Conservation (phyloP, 2,329 filamentous ascomycete species). For the Colletotrichum cordylinicola region DNA sequence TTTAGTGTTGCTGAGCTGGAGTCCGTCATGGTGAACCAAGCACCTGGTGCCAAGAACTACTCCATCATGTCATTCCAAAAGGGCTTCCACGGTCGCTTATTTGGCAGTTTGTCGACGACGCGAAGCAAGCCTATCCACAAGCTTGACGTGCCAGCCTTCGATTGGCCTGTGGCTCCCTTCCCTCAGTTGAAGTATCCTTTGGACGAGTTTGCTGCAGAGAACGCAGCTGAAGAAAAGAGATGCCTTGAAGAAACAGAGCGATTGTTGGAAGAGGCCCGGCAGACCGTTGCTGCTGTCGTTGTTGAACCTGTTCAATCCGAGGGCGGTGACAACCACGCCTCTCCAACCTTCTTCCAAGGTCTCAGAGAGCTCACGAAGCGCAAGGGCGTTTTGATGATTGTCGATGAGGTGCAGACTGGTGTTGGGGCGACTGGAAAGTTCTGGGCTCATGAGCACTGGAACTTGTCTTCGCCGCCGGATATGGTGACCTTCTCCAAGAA, state of each 20-base stretch:
- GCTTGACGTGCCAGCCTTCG: conserved; percentile 91
- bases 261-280: conserved; percentile 79
- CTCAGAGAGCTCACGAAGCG: conserved; percentile 80
- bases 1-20: conserved; percentile 80
- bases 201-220: conserved; percentile 78
- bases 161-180: conserved; percentile 95
- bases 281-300: conserved; percentile 80
- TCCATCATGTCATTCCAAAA: conserved; percentile 90
- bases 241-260: conserved; percentile 85
- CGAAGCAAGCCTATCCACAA: conserved; percentile 95
- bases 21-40: conserved; percentile 79
- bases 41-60: conserved; percentile 76
- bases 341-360: conserved; percentile 83
- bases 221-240: conserved; percentile 78
- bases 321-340: conserved; percentile 93
- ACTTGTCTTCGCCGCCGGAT: conserved; percentile 78
- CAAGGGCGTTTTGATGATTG: conserved; percentile 83
- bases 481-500: conserved; percentile 97
- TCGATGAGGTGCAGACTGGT: conserved; percentile 93
- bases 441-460: conserved; percentile 98
- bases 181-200: conserved; percentile 87
- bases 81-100: conserved; percentile 89
- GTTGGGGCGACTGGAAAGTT: conserved; percentile 92
- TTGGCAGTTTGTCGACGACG: conserved; percentile 86
- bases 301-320: conserved; percentile 94